A percentile compares a stretch with the other conserved stretches of the same genome.
phyloP scores from a whole-genome alignment of 306 rosid genomes.

The Vachellia pachyceras region DNA sequence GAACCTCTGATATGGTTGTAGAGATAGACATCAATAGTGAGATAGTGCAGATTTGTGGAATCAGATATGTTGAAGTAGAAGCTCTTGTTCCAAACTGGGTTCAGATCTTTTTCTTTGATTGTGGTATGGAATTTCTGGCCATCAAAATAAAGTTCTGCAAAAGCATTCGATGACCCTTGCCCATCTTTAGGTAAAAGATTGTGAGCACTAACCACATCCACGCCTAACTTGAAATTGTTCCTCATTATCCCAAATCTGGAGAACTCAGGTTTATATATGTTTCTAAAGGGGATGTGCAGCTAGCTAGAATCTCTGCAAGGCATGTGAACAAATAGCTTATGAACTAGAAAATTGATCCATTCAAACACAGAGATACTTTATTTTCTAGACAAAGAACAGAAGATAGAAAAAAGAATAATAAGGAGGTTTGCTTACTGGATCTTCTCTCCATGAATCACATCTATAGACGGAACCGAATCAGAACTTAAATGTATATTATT shows the following conservation, averaged over 20 bases:
- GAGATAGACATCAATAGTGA: slow-evolving; percentile 69
- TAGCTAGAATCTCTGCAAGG: slow-evolving; percentile 40
- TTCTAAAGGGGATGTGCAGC: slow-evolving; percentile 26
- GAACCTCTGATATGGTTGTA: slow-evolving; percentile 58
- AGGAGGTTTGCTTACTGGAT: not conserved
- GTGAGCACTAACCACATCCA: slow-evolving; percentile 82
- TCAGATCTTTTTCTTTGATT: slow-evolving; percentile 76
- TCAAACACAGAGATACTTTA: not conserved
- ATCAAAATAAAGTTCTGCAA: slow-evolving; percentile 77
- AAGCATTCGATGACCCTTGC: slow-evolving; percentile 77
- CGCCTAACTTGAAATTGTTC: slow-evolving; percentile 81
- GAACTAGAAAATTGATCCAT: not conserved
- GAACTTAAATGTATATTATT: not conserved
- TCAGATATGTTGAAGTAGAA: slow-evolving; percentile 83
- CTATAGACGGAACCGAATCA: not conserved
- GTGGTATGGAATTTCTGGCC: slow-evolving; percentile 78
- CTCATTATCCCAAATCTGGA: slow-evolving; percentile 37
- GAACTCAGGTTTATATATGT: not conserved
- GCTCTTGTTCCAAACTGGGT: slow-evolving; percentile 86
- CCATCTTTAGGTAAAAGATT: slow-evolving; percentile 88
- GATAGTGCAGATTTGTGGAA: slow-evolving; percentile 73
- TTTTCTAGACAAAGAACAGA: not conserved
- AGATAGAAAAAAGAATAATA: not conserved
- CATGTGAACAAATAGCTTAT: slow-evolving; percentile 14
- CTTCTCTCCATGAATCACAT: slow-evolving; percentile 6